These are phyloP conservation scores for Crassisporium funariophilum DNA, from an alignment of 768 basidiomycete genomes.

Conservation along the genomic window DNA sequence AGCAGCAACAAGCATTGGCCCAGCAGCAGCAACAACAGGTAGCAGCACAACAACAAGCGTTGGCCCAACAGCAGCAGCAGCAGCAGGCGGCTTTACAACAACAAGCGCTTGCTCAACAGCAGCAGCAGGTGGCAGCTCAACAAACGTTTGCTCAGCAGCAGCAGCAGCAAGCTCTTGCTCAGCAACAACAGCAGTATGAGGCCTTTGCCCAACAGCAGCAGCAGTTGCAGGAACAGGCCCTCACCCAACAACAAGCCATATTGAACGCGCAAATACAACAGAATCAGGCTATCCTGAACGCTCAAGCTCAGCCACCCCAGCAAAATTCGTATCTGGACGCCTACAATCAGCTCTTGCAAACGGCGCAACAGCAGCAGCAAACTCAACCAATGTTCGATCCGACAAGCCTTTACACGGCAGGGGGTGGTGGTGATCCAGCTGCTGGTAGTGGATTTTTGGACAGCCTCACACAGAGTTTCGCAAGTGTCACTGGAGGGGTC, in stretches of 20 bases:
- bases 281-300: not conserved
- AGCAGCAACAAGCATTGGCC: conserved; percentile 12
- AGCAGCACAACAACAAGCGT: not conserved
- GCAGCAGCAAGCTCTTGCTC: conserved; percentile 3
- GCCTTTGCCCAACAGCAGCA: not conserved
- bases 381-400: conserved; percentile 14
- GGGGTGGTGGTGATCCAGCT: not conserved
- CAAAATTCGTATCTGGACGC: not conserved
- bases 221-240: not conserved
- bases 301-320: not conserved
- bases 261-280: conserved; percentile 5
- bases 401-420: conserved; percentile 5
- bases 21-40: conserved; percentile 17
- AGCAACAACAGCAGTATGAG: not conserved
- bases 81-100: conserved; percentile 5
- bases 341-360: conserved; percentile 3
- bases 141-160: conserved; percentile 1
- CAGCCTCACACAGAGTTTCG: conserved; percentile 11
- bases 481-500: not conserved
- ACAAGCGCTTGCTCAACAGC: conserved; percentile 17
- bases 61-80: conserved; percentile 4
- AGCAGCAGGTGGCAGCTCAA: conserved; percentile 8
- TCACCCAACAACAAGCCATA: conserved; percentile 7
- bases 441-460: conserved; percentile 3
- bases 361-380: conserved; percentile 12